Conservation (phyloP, 257 asterid species). For the Voacanga thouarsii region DNA sequence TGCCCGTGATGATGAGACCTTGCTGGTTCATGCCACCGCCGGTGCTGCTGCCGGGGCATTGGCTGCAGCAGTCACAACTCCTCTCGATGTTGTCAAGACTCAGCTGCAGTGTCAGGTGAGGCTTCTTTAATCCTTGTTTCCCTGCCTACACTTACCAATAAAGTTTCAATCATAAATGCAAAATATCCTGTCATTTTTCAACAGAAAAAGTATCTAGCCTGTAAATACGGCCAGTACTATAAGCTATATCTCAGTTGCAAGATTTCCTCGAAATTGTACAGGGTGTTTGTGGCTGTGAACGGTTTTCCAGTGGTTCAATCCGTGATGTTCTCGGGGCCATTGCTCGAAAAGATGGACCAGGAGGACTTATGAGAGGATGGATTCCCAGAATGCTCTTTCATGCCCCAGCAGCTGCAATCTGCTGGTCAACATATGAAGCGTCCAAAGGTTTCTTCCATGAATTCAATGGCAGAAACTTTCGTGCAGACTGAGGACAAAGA, state of each 20-base stretch:
- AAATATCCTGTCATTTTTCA: too few relatives aligned
- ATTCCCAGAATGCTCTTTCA: constrained; percentile 65
- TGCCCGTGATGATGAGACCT: constrained; percentile 29
- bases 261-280: constrained; percentile 9
- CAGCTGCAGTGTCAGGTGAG: constrained; percentile 70
- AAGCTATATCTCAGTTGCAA: too few relatives aligned
- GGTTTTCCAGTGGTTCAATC: constrained; percentile 51
- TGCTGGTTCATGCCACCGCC: constrained; percentile 62
- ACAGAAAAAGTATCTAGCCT: too few relatives aligned
- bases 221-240: not conserved
- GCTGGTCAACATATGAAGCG: constrained; percentile 76
- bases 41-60: constrained; percentile 63
- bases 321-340: constrained; percentile 35
- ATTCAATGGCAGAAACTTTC: constrained; percentile 13
- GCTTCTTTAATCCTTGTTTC: not conserved
- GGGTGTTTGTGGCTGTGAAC: constrained; percentile 70
- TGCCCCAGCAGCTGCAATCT: constrained; percentile 75
- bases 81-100: constrained; percentile 66
- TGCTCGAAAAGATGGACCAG: constrained; percentile 49
- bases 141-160: too few relatives aligned
- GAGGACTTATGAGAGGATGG: constrained; percentile 61
- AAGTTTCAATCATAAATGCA: not conserved
- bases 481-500: constrained; percentile 6
- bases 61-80: constrained; percentile 62
- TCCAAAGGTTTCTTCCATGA: constrained; percentile 44